These are phyloP conservation scores for Epichloe amarillans DNA, from an alignment of 2,329 filamentous ascomycete species.

Conservation along the genomic window DNA sequence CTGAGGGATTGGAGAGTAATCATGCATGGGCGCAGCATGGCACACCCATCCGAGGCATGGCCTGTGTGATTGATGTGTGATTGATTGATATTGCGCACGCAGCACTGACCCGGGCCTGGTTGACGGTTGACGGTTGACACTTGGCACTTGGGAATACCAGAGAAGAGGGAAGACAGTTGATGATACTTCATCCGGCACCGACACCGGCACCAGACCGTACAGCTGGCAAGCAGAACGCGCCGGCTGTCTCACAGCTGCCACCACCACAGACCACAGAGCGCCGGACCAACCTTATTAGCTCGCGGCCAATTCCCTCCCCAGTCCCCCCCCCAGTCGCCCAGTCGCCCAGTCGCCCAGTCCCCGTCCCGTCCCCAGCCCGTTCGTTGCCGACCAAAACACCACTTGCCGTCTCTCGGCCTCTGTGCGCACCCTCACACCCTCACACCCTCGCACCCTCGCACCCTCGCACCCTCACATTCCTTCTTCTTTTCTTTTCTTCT, in stretches of 20 bases:
- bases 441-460: not conserved
- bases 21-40: not conserved
- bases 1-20: not conserved
- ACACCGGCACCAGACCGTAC: not conserved
- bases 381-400: constrained; percentile 1
- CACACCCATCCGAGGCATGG: not conserved
- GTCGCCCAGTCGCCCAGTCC: too few relatives aligned
- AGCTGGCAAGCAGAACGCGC: not conserved
- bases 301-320: too few relatives aligned
- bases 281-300: too few relatives aligned
- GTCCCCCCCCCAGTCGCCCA: too few relatives aligned
- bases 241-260: not conserved
- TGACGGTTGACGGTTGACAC: too few relatives aligned
- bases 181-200: too few relatives aligned
- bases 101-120: not conserved
- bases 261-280: not conserved
- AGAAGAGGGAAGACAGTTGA: too few relatives aligned
- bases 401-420: not conserved
- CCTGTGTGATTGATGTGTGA: not conserved
- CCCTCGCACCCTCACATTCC: not conserved
- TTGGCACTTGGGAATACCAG: too few relatives aligned
- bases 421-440: not conserved
- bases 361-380: not conserved
- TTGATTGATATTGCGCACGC: not conserved
- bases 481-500: not conserved